phyloP scores from a whole-genome alignment of 495 filamentous ascomycete genomes.

The Pyronema domesticum region DNA sequence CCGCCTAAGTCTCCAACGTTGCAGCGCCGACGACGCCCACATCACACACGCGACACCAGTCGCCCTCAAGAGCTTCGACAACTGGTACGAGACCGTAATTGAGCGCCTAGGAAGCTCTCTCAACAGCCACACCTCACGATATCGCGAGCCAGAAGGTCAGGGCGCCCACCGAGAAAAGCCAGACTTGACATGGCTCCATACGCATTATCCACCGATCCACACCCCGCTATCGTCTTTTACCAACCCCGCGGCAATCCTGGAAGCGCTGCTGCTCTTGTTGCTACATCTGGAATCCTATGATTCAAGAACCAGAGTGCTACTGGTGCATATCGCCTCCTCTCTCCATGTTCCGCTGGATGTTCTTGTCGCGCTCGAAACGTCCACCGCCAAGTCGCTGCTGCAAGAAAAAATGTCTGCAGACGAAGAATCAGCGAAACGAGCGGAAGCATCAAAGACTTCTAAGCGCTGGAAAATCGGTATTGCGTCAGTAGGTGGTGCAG shows the following conservation, averaged over 20 bases:
- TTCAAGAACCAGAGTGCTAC: neutral
- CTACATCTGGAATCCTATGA: neutral
- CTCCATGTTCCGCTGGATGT: neutral
- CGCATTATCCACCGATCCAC: neutral
- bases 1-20: neutral
- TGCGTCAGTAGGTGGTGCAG: constrained; percentile 58
- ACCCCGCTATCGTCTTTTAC: neutral
- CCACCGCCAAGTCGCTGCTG: neutral
- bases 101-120: constrained; percentile 20
- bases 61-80: constrained; percentile 16
- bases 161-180: neutral
- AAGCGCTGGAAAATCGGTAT: constrained; percentile 71
- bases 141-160: neutral
- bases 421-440: constrained; percentile 25
- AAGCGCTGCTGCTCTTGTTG: neutral
- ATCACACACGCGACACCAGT: neutral
- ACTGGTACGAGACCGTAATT: constrained; percentile 25
- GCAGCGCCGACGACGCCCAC: neutral
- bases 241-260: neutral
- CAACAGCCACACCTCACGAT: neutral
- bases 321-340: neutral
- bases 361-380: neutral
- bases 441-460: constrained; percentile 43
- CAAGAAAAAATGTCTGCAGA: neutral
- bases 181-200: neutral